phyloP scores from a whole-genome alignment of 345 rosid species.

The Nasturtium officinale region DNA sequence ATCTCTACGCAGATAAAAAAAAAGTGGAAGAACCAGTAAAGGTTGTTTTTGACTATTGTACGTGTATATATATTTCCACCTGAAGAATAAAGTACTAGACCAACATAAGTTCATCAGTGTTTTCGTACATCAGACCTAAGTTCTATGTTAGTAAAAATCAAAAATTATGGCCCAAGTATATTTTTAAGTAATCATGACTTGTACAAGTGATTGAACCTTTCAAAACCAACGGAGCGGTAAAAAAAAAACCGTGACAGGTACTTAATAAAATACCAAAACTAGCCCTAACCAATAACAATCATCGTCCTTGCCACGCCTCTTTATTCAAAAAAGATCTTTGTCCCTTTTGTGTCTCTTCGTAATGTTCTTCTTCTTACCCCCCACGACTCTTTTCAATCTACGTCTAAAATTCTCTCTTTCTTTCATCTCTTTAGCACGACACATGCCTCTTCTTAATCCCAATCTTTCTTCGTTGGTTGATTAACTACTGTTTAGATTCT shows the following conservation, averaged over 20 bases:
- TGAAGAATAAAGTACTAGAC: too few relatives aligned
- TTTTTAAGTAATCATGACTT: neutral
- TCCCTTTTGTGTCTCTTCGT: neutral
- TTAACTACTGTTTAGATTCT: neutral
- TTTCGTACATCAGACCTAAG: neutral
- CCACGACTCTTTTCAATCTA: too few relatives aligned
- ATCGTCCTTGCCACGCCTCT: slow-evolving; percentile 5
- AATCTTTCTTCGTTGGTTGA: neutral
- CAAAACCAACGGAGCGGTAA: neutral
- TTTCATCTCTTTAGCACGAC: neutral
- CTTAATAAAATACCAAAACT: neutral
- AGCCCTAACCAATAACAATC: neutral
- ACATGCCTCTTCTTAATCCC: neutral
- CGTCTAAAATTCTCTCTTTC: too few relatives aligned
- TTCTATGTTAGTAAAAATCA: neutral
- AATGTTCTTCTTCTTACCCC: neutral
- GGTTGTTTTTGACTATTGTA: neutral
- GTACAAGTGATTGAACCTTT: neutral
- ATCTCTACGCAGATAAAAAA: neutral
- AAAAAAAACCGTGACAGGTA: neutral
- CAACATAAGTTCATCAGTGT: neutral
- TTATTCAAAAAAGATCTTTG: neutral
- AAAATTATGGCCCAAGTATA: too few relatives aligned
- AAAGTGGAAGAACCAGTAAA: neutral
- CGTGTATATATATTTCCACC: too few relatives aligned